phyloP scores from a whole-genome alignment of 1,284 basidiomycete genomes.

The Tetrapyrgos nigripes region DNA sequence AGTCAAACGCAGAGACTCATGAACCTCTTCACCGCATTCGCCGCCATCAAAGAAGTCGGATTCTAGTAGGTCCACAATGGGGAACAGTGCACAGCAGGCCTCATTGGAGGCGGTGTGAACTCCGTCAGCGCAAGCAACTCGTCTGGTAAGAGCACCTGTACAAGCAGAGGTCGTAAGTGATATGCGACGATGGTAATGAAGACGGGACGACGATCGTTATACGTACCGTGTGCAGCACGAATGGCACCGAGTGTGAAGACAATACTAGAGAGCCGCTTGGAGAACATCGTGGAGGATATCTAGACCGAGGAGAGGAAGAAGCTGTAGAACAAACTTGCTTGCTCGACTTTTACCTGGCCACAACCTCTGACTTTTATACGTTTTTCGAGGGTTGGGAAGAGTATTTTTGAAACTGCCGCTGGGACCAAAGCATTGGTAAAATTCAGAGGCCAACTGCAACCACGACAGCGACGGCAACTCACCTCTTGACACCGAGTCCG shows the following conservation, averaged over 20 bases:
- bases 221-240: neutral
- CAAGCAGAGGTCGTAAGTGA: neutral
- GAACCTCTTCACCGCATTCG: constrained; percentile 48
- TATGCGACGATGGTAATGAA: neutral
- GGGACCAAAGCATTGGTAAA: too few relatives aligned
- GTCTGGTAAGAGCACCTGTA: constrained; percentile 30
- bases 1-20: constrained; percentile 48
- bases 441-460: too few relatives aligned
- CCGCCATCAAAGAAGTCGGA: constrained; percentile 46
- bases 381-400: neutral
- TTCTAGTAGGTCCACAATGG: constrained; percentile 45
- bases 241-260: neutral
- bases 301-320: neutral
- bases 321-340: neutral
- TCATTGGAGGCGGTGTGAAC: constrained; percentile 37
- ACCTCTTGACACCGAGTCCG: too few relatives aligned
- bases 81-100: constrained; percentile 48
- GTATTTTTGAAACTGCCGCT: too few relatives aligned
- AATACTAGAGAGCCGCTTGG: neutral
- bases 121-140: constrained; percentile 44
- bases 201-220: neutral
- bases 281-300: neutral
- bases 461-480: too few relatives aligned
- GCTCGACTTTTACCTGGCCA: neutral
- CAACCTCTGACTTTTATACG: neutral